Conservation (phyloP, 768 basidiomycete species). For the Hericium rajendrae region DNA sequence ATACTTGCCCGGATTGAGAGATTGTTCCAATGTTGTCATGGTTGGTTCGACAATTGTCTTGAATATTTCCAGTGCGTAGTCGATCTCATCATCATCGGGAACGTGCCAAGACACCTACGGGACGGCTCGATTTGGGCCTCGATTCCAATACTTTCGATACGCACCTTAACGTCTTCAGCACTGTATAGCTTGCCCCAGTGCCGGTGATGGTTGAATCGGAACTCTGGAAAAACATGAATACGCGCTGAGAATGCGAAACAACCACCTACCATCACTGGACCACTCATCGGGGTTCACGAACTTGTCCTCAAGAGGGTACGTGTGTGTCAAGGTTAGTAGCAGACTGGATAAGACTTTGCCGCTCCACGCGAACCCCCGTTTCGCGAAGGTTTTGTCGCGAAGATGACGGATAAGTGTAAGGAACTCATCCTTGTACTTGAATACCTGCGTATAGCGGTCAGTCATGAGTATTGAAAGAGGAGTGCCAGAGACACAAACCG, state of each 20-base stretch:
- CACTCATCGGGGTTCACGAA: constrained; percentile 76
- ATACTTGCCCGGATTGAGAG: constrained; percentile 43
- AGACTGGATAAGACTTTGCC: constrained; percentile 68
- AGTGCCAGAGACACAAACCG: constrained; percentile 29
- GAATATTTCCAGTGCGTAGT: constrained; percentile 65
- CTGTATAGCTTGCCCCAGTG: constrained; percentile 77
- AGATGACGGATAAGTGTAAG: constrained; percentile 52
- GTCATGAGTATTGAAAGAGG: background rate
- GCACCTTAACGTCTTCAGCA: constrained; percentile 59
- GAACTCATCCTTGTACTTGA: constrained; percentile 54
- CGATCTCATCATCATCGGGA: constrained; percentile 59
- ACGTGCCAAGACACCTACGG: constrained; percentile 69
- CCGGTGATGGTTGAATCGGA: constrained; percentile 56
- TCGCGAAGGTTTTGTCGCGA: constrained; percentile 63
- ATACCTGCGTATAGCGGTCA: constrained; percentile 32
- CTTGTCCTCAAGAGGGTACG: constrained; percentile 72
- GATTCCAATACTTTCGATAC: constrained; percentile 6
- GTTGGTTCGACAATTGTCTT: constrained; percentile 56
- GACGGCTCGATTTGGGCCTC: background rate
- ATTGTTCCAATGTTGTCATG: constrained; percentile 40
- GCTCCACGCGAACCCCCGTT: constrained; percentile 75
- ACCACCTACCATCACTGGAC: constrained; percentile 49
- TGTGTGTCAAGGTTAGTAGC: constrained; percentile 66
- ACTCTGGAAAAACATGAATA: constrained; percentile 34
- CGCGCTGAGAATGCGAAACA: background rate